Percentiles rank a stretch among this genome's conserved stretches.
Conservation (phyloP, 768 basidiomycete genomes). For the Pholiota conissans region DNA sequence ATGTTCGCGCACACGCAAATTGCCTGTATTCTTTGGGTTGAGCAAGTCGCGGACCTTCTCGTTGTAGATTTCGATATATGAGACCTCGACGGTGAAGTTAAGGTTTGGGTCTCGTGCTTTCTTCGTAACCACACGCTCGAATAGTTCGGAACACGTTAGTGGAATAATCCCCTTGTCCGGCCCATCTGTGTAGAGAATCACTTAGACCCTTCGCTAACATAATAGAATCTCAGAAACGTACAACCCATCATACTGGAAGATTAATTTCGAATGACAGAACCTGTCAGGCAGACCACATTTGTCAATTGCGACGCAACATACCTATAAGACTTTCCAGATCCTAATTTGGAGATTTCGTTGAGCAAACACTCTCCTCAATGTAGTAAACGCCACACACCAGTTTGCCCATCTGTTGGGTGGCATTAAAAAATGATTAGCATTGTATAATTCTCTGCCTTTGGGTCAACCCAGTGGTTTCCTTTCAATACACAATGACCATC, state of each 20-base stretch:
- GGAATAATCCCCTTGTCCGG: constrained; percentile 98
- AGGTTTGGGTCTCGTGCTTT: constrained; percentile 64
- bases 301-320: constrained; percentile 30
- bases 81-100: constrained; percentile 93
- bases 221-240: constrained; percentile 40
- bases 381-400: constrained; percentile 53
- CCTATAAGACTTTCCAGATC: constrained; percentile 93
- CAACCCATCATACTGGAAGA: constrained; percentile 91
- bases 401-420: constrained; percentile 65
- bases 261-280: neutral
- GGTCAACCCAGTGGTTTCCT: neutral
- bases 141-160: constrained; percentile 90
- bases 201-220: neutral
- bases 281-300: neutral
- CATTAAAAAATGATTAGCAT: constrained; percentile 9
- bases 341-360: constrained; percentile 34
- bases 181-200: constrained; percentile 57
- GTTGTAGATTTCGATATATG: constrained; percentile 98
- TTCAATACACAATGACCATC: neutral
- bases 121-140: constrained; percentile 74
- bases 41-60: constrained; percentile 97
- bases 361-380: neutral
- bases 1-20: constrained; percentile 95
- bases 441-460: neutral
- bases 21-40: constrained; percentile 96